Base-by-base conservation (phyloP, 2,329 filamentous ascomycete species). In the Colletotrichum lupini region DNA sequence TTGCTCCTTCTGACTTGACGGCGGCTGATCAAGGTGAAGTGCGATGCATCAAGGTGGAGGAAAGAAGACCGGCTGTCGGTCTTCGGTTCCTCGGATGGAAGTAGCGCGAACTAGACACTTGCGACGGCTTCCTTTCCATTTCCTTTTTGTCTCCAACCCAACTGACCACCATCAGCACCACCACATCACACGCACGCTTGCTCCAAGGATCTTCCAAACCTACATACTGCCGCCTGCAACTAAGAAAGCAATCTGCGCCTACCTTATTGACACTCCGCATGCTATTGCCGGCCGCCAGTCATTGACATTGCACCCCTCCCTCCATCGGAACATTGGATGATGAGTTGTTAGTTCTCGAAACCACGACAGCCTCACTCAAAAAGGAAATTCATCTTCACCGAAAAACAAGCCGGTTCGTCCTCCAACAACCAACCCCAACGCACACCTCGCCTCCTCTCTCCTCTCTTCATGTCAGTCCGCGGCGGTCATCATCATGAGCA, bases 11-110 rank as follows among this genome's bases (percentile, higher is more conserved):
- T 12, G 58, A 49, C 16, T 49, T 49, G 42, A 49, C 19, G 42
- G 42, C 42, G 19, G 42, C 16, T 49, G 42, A 22, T 49, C 42
- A 49, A 49, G 42, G 30, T 19, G 28, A 46, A 59, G 57, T n/a
- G 19, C 42, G 46, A 64, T 32, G 19, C 26, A 52, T 16, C 22
- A 30, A 49, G 24, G 35, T 24, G 52, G 57, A 59, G 53, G 62
- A 59, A 49, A 32, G 42, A 37, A 52, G 9, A 35, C 28, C 60
- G 70, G 70, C 67, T 70, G 67, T 73, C 70, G 70, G 70, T 42
- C 42, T n/a, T 53, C 61, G 61, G 61, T 24, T 59, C 35, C 14
- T 69, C 55, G 71, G 71, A 73, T 57, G 61, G 22, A 65, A 73
- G 59, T 57, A 72, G 59, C 14, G 32, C 59, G 59, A 69, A 64